phyloP scores from a whole-genome alignment of 2,329 filamentous ascomycete genomes.

The Ophiostoma sp. region DNA sequence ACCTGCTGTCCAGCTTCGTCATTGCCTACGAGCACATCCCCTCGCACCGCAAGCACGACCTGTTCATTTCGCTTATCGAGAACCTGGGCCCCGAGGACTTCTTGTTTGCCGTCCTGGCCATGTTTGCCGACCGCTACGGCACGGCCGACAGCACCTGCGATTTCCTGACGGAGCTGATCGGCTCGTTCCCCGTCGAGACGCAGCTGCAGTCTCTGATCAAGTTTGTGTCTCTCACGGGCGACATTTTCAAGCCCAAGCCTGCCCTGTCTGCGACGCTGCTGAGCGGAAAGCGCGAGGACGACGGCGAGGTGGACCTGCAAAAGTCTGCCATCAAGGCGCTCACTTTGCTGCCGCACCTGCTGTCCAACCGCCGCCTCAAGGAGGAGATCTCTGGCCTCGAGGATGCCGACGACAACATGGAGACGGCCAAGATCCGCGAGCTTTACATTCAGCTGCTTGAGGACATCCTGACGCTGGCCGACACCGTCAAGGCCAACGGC shows the following conservation, averaged over 20 bases:
- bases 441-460: constrained; percentile 66
- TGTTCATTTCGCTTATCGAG: constrained; percentile 80
- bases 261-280: constrained; percentile 68
- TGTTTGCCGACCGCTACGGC: constrained; percentile 86
- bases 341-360: constrained; percentile 51
- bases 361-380: constrained; percentile 54
- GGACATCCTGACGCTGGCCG: constrained; percentile 60
- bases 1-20: constrained; percentile 91
- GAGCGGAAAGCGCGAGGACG: constrained; percentile 45
- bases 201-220: constrained; percentile 75
- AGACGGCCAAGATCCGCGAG: constrained; percentile 59
- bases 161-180: constrained; percentile 71
- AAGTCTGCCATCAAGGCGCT: constrained; percentile 52
- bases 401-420: constrained; percentile 60
- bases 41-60: constrained; percentile 69
- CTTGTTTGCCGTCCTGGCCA: constrained; percentile 77
- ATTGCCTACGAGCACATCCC: constrained; percentile 96
- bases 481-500: constrained; percentile 49
- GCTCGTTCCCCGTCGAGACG: constrained; percentile 65
- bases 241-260: constrained; percentile 71
- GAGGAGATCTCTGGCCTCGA: constrained; percentile 52
- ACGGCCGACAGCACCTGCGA: constrained; percentile 65
- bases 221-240: constrained; percentile 67
- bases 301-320: constrained; percentile 42
- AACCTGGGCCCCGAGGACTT: constrained; percentile 84